Conservation (phyloP, 192 early-diverging fungal species). For the Phlyctochytrium arcticum region DNA sequence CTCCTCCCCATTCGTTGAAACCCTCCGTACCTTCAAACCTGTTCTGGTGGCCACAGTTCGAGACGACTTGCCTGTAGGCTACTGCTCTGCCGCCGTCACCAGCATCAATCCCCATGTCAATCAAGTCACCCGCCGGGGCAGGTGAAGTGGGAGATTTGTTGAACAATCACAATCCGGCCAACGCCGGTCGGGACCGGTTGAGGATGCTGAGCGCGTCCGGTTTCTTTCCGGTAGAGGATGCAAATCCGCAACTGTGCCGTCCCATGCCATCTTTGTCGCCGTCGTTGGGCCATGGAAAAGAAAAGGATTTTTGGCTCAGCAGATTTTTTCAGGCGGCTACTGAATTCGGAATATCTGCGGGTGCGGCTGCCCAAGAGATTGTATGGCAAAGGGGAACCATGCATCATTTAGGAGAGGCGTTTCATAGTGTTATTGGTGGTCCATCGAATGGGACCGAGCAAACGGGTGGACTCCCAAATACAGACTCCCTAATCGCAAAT, state of each 20-base stretch:
- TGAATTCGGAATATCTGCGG: background rate
- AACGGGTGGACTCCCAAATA: background rate
- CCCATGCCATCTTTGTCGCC: no score
- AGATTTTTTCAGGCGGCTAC: background rate
- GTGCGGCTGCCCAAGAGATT: background rate
- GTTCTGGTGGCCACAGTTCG: slow-evolving; percentile 1
- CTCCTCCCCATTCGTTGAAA: background rate
- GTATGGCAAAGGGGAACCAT: background rate
- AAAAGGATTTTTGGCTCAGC: background rate
- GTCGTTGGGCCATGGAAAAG: no score
- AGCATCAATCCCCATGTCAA: slow-evolving; percentile 9
- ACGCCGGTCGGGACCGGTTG: background rate
- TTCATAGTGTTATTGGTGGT: background rate
- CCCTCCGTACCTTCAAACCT: background rate
- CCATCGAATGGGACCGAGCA: no score
- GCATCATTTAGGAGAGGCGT: background rate
- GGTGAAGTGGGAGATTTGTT: background rate
- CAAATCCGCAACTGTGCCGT: background rate
- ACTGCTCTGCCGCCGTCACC: slow-evolving; percentile 16
- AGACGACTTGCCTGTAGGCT: slow-evolving; percentile 21
- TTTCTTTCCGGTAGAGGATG: background rate
- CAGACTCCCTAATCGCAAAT: background rate
- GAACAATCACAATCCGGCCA: background rate
- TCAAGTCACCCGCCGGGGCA: background rate
- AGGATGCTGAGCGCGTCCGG: background rate